A percentile compares a stretch with the other conserved stretches of the same genome.
Conservation (phyloP, 345 rosid genomes). For the Anastatica hierochuntica region DNA sequence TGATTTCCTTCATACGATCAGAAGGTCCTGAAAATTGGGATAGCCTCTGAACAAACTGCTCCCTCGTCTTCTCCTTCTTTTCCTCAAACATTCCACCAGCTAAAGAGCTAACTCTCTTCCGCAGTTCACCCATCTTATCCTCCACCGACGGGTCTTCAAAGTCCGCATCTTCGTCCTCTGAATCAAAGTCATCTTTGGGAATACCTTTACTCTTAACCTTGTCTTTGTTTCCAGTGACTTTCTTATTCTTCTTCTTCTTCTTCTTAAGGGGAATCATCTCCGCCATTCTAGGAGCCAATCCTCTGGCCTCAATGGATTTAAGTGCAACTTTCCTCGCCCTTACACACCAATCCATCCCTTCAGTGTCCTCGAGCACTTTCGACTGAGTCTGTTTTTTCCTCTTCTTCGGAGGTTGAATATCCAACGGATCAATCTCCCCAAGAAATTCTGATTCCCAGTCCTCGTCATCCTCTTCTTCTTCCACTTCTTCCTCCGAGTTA, state of each 20-base stretch:
- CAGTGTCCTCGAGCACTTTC: constrained; percentile 38
- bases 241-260: constrained; percentile 47
- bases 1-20: constrained; percentile 66
- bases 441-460: constrained; percentile 74
- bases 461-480: constrained; percentile 24
- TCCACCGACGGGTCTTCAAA: constrained; percentile 22
- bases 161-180: constrained; percentile 30
- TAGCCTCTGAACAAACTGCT: constrained; percentile 57
- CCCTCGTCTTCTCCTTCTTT: constrained; percentile 48
- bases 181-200: constrained; percentile 27
- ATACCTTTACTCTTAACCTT: constrained; percentile 27
- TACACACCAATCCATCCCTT: constrained; percentile 90
- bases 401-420: constrained; percentile 47
- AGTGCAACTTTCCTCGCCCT: constrained; percentile 73
- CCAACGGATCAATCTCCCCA: constrained; percentile 64
- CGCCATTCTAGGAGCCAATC: constrained; percentile 42
- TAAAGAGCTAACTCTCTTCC: constrained; percentile 41
- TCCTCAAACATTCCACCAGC: constrained; percentile 68
- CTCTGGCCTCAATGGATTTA: constrained; percentile 66
- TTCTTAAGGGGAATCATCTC: constrained; percentile 44
- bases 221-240: constrained; percentile 22
- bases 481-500: constrained; percentile 17
- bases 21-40: constrained; percentile 71
- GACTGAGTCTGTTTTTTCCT: constrained; percentile 43
- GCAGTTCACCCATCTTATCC: constrained; percentile 29